Evolutionary conservation across 2,329 filamentous ascomycete species (phyloP), one percentile per base, ranked within the genome.

Genomic region (Gnomoniopsis smithogilvyi): DNA sequence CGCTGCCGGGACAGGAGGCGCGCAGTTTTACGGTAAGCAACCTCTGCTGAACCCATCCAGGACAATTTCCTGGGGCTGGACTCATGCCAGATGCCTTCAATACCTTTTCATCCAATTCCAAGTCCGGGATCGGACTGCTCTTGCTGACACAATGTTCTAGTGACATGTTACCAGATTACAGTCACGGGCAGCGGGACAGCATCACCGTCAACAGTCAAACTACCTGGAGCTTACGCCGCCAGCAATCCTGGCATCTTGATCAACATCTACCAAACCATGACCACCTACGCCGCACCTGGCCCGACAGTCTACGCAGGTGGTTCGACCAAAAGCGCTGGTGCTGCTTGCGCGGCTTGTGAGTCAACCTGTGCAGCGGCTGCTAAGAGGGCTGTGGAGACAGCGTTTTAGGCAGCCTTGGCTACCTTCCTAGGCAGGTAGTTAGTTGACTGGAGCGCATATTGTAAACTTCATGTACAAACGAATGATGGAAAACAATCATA

Each of bases 201-300:
- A 7, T 64, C 60, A 24, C 72, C 72, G 2, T 51, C 68, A 1
- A 71, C 69, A 0, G 70, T 76, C 45, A 64, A 54, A 43, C 72
- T 80, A 63, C 79, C 79, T 1, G 74, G 76, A 0, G 78, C 77
- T 0, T 78, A 79, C 66, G 71, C 71, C 62, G 67, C 73, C 6
- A 69, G 62, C 17, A 76, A 81, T 62, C 75, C 78, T 0, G 78
- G 78, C 12, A 78, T 81, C 58, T 68, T 74, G 30, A 68, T 80
- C 64, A 78, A 79, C 67, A 80, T 81, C 62, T 77, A 80, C 67
- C 66, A 71, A 10, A 68, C 72, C 49, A 62, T 79, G 56, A 64
- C 63, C 21, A 69, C 65, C 1, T 80, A 80, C 58, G 65, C 71
- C 6, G 75, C 75, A 4, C 78, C 78, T 1, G 78, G 78, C 3